Conservation (phyloP, 2,329 filamentous ascomycete genomes). For the Colletotrichum tropicicola region DNA sequence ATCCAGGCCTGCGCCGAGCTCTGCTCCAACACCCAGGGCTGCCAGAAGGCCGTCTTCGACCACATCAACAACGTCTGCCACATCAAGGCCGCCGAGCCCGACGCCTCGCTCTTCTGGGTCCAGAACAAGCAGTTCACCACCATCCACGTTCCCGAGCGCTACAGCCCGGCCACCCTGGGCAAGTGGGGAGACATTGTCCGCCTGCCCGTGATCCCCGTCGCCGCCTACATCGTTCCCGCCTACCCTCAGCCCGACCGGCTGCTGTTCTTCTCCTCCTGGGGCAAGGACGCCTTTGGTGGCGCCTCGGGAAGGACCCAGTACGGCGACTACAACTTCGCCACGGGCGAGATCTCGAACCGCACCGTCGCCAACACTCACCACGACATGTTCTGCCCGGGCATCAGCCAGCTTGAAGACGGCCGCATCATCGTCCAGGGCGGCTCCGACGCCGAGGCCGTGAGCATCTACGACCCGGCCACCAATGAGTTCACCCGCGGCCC, state of each 20-base stretch:
- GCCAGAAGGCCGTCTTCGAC: slow-evolving; percentile 33
- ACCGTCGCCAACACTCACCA: slow-evolving; percentile 52
- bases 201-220: slow-evolving; percentile 37
- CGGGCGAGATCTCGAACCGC: slow-evolving; percentile 38
- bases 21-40: slow-evolving; percentile 25
- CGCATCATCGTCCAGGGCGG: slow-evolving; percentile 64
- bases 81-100: slow-evolving; percentile 30
- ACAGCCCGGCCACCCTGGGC: slow-evolving; percentile 32
- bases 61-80: slow-evolving; percentile 32
- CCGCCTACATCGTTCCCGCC: slow-evolving; percentile 38
- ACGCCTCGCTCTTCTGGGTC: slow-evolving; percentile 29
- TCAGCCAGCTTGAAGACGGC: slow-evolving; percentile 57
- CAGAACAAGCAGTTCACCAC: slow-evolving; percentile 32
- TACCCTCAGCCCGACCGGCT: slow-evolving; percentile 35
- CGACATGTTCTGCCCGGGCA: slow-evolving; percentile 67
- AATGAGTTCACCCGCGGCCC: slow-evolving; percentile 48
- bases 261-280: slow-evolving; percentile 37
- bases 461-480: slow-evolving; percentile 52
- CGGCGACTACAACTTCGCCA: slow-evolving; percentile 35
- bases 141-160: slow-evolving; percentile 34
- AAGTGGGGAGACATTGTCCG: slow-evolving; percentile 37
- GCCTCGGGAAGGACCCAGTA: slow-evolving; percentile 32
- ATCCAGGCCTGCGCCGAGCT: slow-evolving; percentile 27
- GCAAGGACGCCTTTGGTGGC: slow-evolving; percentile 35
- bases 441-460: slow-evolving; percentile 55